phyloP scores from a whole-genome alignment of 2,329 filamentous ascomycete species.

The Stagonosporopsis cucurbitacearum region DNA sequence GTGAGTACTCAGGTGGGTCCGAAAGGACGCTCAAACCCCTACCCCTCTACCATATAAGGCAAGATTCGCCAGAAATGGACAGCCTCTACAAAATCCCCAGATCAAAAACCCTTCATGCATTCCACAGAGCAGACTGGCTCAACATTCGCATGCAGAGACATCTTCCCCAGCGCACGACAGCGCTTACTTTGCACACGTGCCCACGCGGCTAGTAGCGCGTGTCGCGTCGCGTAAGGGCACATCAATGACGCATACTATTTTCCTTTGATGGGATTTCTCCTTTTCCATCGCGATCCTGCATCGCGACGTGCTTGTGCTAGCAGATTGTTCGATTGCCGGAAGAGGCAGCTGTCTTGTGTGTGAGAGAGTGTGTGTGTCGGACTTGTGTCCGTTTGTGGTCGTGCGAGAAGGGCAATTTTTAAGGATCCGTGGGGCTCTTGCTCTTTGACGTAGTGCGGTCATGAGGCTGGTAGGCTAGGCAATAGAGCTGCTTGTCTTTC shows the following conservation, averaged over 20 bases:
- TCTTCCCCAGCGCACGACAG: not conserved
- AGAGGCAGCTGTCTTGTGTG: not conserved
- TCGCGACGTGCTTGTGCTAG: not conserved
- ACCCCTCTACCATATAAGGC: too few species aligned
- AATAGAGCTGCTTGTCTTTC: too few species aligned
- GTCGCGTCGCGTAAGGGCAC: not conserved
- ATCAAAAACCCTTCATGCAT: too few species aligned
- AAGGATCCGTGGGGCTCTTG: too few species aligned
- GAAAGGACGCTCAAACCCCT: too few species aligned
- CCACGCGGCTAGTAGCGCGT: not conserved
- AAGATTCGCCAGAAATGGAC: too few species aligned
- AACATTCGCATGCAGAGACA: not conserved
- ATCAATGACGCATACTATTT: slow-evolving; percentile 7
- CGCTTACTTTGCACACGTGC: not conserved
- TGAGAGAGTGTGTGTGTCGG: not conserved
- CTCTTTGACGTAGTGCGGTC: too few species aligned
- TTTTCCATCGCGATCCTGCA: not conserved
- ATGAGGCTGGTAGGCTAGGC: too few species aligned
- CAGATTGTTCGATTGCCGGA: not conserved
- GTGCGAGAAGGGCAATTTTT: not conserved
- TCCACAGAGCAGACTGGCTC: too few species aligned
- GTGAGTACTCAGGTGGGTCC: too few species aligned
- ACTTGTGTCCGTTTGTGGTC: not conserved
- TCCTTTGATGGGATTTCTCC: not conserved
- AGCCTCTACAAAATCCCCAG: too few species aligned